Base-by-base conservation (phyloP, 2,329 filamentous ascomycete genomes). In the Fusarium pseudograminearum region DNA sequence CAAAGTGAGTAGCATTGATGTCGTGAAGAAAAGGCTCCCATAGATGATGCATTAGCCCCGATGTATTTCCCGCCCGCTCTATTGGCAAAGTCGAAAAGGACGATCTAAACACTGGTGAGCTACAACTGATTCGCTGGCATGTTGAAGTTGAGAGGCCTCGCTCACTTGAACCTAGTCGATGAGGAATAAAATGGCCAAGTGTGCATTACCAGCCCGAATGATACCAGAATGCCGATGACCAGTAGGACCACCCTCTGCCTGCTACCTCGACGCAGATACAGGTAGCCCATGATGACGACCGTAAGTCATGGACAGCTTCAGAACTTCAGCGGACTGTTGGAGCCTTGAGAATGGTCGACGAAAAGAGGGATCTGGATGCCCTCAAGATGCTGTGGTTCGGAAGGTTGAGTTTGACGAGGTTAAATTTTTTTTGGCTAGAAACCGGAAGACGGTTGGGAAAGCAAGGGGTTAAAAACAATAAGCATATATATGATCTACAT, bases 1-100 rank as follows among this genome's bases (percentile, higher is more conserved):
- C 10, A n/a, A 63, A 63, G 15, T 18, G 16, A 8, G 36, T 48
- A 7, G 50, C 31, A 33, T 68, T 67, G 6, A 68, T 34, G 36
- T 72, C 66, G n/a, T 67, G 51, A 7, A 72, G 65, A 15, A 72
- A 61, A 4, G 70, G 56, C 41, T 70, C 65, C 69, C 61, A 64
- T 14, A 64, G 22, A 8, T 64, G 30, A 11, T 64, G 61, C 51
- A 64, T 64, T 7, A 64, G n/a, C 7, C 50, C 4, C 4, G 61
- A 46, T 7, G 61, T 64, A 22, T 64, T 47, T 16, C 47, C 31
- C 7, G 42, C 61, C 3, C 63, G 26, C 12, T 26, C 40, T 10
- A 34, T 31, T 16, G 53, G 26, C 10, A 31, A 12, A 8, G 30
- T 55, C 7, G 36, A 34, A n/a, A 59, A 7, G 22, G 36, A 36